A percentile compares a stretch with the other conserved stretches of the same genome.
phyloP scores from a whole-genome alignment of 177 flowering plant genomes.

The Vitis hybrid region DNA sequence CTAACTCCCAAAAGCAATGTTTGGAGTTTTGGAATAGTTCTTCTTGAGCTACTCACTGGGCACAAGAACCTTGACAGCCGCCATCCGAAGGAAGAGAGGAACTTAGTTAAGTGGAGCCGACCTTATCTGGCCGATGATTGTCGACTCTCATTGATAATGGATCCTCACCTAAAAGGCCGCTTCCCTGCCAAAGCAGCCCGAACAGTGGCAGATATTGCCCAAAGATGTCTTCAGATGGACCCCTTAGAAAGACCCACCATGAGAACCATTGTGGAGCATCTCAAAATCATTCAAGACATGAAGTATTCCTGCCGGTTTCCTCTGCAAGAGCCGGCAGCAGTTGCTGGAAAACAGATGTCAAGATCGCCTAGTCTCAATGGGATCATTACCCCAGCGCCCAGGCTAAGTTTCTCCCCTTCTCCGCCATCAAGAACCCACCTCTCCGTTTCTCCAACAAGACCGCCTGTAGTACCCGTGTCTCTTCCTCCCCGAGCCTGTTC shows the following conservation, averaged over 20 bases:
- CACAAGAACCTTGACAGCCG: slow-evolving; percentile 70
- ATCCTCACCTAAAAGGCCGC: slow-evolving; percentile 85
- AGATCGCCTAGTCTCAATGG: slow-evolving; percentile 82
- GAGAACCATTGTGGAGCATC: slow-evolving; percentile 72
- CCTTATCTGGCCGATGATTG: slow-evolving; percentile 82
- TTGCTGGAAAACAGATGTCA: slow-evolving; percentile 55
- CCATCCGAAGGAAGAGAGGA: slow-evolving; percentile 78
- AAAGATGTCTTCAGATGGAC: slow-evolving; percentile 79
- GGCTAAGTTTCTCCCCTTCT: slow-evolving; percentile 60
- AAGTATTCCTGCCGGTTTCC: slow-evolving; percentile 71
- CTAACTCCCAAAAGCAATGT: slow-evolving; percentile 98
- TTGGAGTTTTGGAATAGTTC: slow-evolving; percentile 88
- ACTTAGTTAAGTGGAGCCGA: slow-evolving; percentile 84
- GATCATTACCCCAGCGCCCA: slow-evolving; percentile 41
- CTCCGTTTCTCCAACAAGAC: slow-evolving; percentile 48
- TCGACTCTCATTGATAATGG: slow-evolving; percentile 84
- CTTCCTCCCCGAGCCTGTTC: slow-evolving; percentile 62
- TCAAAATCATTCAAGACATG: slow-evolving; percentile 76
- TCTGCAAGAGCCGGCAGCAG: slow-evolving; percentile 71
- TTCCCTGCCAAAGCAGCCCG: slow-evolving; percentile 78
- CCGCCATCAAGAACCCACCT: slow-evolving; percentile 47
- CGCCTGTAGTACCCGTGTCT: slow-evolving; percentile 25
- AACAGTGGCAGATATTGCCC: slow-evolving; percentile 72
- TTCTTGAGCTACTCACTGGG: slow-evolving; percentile 90
- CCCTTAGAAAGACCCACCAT: slow-evolving; percentile 92